Evolutionary conservation across 345 rosid species (phyloP), one percentile per base, ranked within the genome.

Genomic region (Salix purpurea): DNA sequence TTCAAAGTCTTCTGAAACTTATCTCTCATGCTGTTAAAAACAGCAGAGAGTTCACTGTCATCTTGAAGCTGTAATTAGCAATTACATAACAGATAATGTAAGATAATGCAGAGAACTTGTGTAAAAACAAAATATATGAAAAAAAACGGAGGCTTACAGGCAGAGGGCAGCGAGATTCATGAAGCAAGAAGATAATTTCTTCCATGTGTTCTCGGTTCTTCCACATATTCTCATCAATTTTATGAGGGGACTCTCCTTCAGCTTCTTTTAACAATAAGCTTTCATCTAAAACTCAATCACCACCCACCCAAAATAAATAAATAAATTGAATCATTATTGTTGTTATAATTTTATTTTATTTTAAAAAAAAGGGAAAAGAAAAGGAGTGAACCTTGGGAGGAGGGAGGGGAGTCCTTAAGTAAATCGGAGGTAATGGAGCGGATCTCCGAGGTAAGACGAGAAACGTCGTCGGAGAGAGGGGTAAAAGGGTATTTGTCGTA

Each of bases 181-280:
- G 88, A 46, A 93, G 91, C 78, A 95, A 83, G 84, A 84, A 91
- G 36, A 93, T 46, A 67, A 93, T 89, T 87, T 95, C 97, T 76
- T 95, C 97, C 82, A 95, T 83, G 71, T 89, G 93, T 80, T 91
- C 97, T 60, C 97, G 86, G 81, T 95, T 93, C 88, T 89, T 95
- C 97, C 99, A 95, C 93, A 95, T 87, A 86, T 95, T 95, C 86
- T 93, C 97, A 75, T 95, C 99, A 26, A 95, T 89, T 84, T 95
- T 95, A 82, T 91, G 97, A 12, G 97, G 88, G 66, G 97, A 89
- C 81, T 82, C 85, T 56, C 77, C 76, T 42, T 85, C 87, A 12
- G 93, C 89, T 86, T 93, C 93, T 64, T 84, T 84, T 24, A 91
- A 69, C 81, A 95, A 71, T 40, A 74, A 73, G 65, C 69, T 84